phyloP scores from a whole-genome alignment of 495 filamentous ascomycete genomes.

The Penicillium pulvis region DNA sequence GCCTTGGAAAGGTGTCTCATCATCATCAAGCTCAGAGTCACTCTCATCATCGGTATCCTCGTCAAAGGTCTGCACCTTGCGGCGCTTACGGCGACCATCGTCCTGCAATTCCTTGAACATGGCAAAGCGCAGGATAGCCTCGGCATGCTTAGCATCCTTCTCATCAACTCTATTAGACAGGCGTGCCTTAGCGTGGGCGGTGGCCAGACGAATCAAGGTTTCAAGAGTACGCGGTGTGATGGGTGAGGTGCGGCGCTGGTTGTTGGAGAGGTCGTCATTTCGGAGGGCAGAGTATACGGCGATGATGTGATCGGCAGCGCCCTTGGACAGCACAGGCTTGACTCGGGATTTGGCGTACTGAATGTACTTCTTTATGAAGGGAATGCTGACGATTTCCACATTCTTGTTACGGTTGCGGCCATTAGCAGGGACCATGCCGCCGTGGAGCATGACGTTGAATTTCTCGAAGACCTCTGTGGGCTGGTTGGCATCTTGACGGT shows the following conservation, averaged over 20 bases:
- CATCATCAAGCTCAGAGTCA: slow-evolving; percentile 37
- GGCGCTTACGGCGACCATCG: slow-evolving; percentile 76
- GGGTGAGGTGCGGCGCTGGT: slow-evolving; percentile 88
- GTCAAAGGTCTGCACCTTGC: slow-evolving; percentile 54
- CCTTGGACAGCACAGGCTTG: slow-evolving; percentile 89
- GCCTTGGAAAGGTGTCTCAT: slow-evolving; percentile 31
- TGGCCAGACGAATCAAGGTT: slow-evolving; percentile 94
- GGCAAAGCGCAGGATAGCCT: slow-evolving; percentile 89
- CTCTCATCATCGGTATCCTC: slow-evolving; percentile 50
- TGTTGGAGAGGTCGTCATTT: slow-evolving; percentile 94
- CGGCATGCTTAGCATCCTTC: slow-evolving; percentile 83
- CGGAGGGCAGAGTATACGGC: slow-evolving; percentile 90
- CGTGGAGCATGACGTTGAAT: slow-evolving; percentile 93
- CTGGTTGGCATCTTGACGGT: slow-evolving; percentile 67
- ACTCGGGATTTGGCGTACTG: slow-evolving; percentile 95
- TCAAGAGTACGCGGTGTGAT: slow-evolving; percentile 98
- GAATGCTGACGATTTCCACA: slow-evolving; percentile 91
- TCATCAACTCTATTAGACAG: slow-evolving; percentile 93
- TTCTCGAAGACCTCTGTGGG: slow-evolving; percentile 95
- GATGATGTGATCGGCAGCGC: slow-evolving; percentile 89
- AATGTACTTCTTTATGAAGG: slow-evolving; percentile 99
- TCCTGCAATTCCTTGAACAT: slow-evolving; percentile 97
- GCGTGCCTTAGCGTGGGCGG: slow-evolving; percentile 92
- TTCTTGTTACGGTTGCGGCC: slow-evolving; percentile 72
- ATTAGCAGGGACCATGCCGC: slow-evolving; percentile 73